Evolutionary conservation across 345 rosid species (phyloP), one percentile per base, ranked within the genome.

Genomic region (Lagerstroemia speciosa): DNA sequence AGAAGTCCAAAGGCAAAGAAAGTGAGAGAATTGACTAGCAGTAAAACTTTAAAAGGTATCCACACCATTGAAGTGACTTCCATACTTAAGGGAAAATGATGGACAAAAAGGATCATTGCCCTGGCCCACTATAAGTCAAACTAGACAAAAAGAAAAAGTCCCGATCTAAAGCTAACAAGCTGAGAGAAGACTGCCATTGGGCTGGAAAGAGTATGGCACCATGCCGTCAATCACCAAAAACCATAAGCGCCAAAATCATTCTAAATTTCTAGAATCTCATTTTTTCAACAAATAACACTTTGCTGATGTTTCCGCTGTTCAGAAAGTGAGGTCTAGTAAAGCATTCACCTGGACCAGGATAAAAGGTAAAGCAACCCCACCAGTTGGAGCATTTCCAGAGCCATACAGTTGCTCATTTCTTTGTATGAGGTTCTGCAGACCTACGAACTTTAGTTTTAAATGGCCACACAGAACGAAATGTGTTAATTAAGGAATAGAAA

Each of bases 341-440:
- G 46, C 71, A 67, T 66, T 78, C 82, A 95, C 99, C 97, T 95
- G 99, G 67, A 95, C 99, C 74, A 95, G 83, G 76, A 95, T 95
- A 77, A 95, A 95, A 16, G 99, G 99, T 75, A 95, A 88, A 55
- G 98, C 90, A 72, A 95, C 93, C 33, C 91, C 98, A 30, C 94
- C 96, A 48, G 77, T 84, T 20, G 97, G 97, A 79, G 90, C 85
- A 78, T 88, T 82, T 71, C 86, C 99, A 3, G 96, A 82, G 82
- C 90, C 80, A 76, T 84, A 88, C 64, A 90, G 76, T 67, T 83
- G 92, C 78, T 92, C 91, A 73, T 95, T 95, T 75, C 96, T 83
- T 68, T 82, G 83, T 66, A 90, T 82, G 79, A 95, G 76, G 76
- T 88, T 90, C 84, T 87, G 92, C 71, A 95, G 89, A 67, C 97